Percentiles rank a stretch among this genome's conserved stretches.
Conservation (phyloP, 768 basidiomycete genomes). For the Termitomyces sp. region DNA sequence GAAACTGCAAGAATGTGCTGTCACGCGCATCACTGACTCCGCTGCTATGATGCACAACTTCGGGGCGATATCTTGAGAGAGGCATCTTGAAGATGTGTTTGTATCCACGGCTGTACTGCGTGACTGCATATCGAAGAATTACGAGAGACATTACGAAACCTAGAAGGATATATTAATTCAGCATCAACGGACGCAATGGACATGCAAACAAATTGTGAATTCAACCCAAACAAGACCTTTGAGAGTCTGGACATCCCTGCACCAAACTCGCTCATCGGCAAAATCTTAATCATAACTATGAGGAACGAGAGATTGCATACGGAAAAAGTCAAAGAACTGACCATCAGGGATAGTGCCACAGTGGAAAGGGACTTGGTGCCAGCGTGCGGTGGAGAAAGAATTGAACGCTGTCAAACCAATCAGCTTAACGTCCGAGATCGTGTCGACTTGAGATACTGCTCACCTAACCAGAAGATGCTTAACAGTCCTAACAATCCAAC, state of each 20-base stretch:
- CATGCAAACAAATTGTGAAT: slow-evolving; percentile 45
- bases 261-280: slow-evolving; percentile 46
- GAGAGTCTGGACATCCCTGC: slow-evolving; percentile 49
- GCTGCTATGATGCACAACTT: background rate
- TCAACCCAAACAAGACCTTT: slow-evolving; percentile 59
- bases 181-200: background rate
- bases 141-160: slow-evolving; percentile 39
- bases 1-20: slow-evolving; percentile 37
- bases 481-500: slow-evolving; percentile 42
- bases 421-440: background rate
- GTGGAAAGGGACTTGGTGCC: slow-evolving; percentile 42
- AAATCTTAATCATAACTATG: slow-evolving; percentile 26
- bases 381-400: slow-evolving; percentile 58
- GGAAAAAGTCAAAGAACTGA: slow-evolving; percentile 7
- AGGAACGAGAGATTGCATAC: background rate
- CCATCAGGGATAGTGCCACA: slow-evolving; percentile 48
- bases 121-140: slow-evolving; percentile 41
- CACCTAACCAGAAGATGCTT: slow-evolving; percentile 54
- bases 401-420: slow-evolving; percentile 40
- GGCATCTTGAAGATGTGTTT: slow-evolving; percentile 50
- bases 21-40: slow-evolving; percentile 14
- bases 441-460: slow-evolving; percentile 9
- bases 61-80: slow-evolving; percentile 44
- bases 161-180: slow-evolving; percentile 14
- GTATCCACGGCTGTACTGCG: slow-evolving; percentile 40